phyloP scores from a whole-genome alignment of 495 filamentous ascomycete species.

The Penicillium bovifimosum region DNA sequence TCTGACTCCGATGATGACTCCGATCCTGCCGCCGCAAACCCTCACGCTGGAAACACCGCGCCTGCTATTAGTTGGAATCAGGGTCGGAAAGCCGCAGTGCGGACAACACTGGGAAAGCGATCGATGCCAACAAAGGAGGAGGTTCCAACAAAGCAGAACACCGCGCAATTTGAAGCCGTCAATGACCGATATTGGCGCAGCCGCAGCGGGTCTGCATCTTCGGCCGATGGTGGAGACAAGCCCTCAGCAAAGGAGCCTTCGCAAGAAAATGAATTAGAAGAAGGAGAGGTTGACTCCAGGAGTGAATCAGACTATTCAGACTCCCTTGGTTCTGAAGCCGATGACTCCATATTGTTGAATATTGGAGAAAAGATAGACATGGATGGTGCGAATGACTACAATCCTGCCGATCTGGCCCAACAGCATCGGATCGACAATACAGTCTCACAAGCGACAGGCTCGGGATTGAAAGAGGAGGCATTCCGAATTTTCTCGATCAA shows the following conservation, averaged over 20 bases:
- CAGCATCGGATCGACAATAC: constrained; percentile 2
- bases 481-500: constrained; percentile 30
- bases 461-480: constrained; percentile 34
- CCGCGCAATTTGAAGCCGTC: constrained; percentile 31
- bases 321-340: constrained; percentile 33
- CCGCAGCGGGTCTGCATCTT: constrained; percentile 34
- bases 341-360: constrained; percentile 42
- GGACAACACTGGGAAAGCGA: constrained; percentile 31
- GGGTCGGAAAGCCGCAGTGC: constrained; percentile 29
- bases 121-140: constrained; percentile 5
- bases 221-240: constrained; percentile 4
- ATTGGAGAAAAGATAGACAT: constrained; percentile 24
- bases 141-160: constrained; percentile 6
- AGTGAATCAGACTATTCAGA: constrained; percentile 38
- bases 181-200: constrained; percentile 39
- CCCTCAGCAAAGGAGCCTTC: background rate
- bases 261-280: constrained; percentile 15
- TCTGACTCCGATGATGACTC: constrained; percentile 15
- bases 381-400: constrained; percentile 21
- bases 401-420: constrained; percentile 18
- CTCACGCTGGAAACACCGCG: constrained; percentile 24
- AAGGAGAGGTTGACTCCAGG: constrained; percentile 21
- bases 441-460: background rate
- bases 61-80: constrained; percentile 41
- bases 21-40: constrained; percentile 13